These are phyloP conservation scores for Brassica carinata DNA, from an alignment of 345 rosid species.

Conservation along the genomic window DNA sequence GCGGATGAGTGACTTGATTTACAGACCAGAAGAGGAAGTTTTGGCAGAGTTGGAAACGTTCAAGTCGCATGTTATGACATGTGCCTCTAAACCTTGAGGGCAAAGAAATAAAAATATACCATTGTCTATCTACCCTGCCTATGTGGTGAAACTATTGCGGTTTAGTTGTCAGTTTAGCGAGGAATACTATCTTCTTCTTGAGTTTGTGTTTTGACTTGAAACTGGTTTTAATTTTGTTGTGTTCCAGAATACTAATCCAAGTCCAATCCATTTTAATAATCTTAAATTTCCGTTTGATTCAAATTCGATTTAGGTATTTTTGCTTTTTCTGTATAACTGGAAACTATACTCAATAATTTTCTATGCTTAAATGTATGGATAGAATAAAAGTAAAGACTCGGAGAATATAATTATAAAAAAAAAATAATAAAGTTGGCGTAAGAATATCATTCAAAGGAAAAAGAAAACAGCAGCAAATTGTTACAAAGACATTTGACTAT, in stretches of 20 bases:
- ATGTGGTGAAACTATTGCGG: constrained; percentile 22
- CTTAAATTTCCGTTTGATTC: too few species aligned
- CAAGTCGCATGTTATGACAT: constrained; percentile 79
- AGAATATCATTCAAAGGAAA: neutral
- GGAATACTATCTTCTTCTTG: constrained; percentile 12
- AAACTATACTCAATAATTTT: neutral
- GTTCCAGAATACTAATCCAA: neutral
- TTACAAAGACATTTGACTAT: neutral
- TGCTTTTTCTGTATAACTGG: neutral
- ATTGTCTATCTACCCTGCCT: constrained; percentile 13
- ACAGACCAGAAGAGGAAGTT: constrained; percentile 95
- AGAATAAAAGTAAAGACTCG: neutral
- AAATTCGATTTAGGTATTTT: neutral
- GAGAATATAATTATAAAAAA: neutral
- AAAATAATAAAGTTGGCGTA: neutral
- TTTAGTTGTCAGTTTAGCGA: constrained; percentile 26
- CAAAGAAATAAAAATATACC: neutral
- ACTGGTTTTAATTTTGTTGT: neutral
- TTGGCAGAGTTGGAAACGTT: constrained; percentile 89
- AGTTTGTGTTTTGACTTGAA: constrained; percentile 22
- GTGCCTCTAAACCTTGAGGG: constrained; percentile 65
- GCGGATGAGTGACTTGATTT: constrained; percentile 96
- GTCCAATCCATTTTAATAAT: neutral
- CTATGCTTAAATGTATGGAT: neutral
- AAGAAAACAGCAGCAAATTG: neutral